phyloP scores from a whole-genome alignment of 495 filamentous ascomycete species.

The Monascus purpureus region DNA sequence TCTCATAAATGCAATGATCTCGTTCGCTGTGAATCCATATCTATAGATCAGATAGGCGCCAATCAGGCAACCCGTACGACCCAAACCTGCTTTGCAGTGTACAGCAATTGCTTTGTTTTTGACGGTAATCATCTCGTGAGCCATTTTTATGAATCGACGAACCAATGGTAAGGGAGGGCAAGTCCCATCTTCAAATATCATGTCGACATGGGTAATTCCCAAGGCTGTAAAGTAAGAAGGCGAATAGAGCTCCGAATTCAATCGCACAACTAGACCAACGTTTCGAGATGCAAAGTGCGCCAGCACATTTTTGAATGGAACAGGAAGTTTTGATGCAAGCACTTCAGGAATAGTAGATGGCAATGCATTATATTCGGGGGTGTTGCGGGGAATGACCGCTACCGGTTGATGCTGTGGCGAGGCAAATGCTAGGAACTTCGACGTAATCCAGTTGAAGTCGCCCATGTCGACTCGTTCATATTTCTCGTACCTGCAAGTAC shows the following conservation, averaged over 20 bases:
- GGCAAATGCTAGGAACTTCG: slow-evolving; percentile 88
- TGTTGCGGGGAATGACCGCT: slow-evolving; percentile 50
- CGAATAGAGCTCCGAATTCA: slow-evolving; percentile 93
- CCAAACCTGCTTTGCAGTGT: slow-evolving; percentile 95
- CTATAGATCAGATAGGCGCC: slow-evolving; percentile 96
- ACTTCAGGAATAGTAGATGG: slow-evolving; percentile 57
- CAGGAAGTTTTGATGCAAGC: slow-evolving; percentile 46
- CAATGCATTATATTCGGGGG: slow-evolving; percentile 55
- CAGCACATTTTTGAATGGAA: slow-evolving; percentile 89
- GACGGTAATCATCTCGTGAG: slow-evolving; percentile 83
- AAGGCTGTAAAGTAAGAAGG: slow-evolving; percentile 90
- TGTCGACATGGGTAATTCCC: slow-evolving; percentile 89
- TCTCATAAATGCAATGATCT: slow-evolving; percentile 96
- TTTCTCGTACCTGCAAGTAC: slow-evolving; percentile 56
- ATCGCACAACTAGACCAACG: slow-evolving; percentile 82
- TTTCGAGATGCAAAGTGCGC: slow-evolving; percentile 73
- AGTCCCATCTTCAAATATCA: slow-evolving; percentile 99
- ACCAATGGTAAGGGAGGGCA: slow-evolving; percentile 80
- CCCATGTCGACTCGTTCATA: slow-evolving; percentile 95
- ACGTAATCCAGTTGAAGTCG: slow-evolving; percentile 99
- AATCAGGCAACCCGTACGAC: slow-evolving; percentile 92
- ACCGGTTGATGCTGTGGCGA: slow-evolving; percentile 76
- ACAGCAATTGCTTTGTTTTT: slow-evolving; percentile 85
- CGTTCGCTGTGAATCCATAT: slow-evolving; percentile 96
- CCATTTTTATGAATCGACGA: slow-evolving; percentile 82